Percentiles rank a stretch among this genome's conserved stretches.
Conservation (phyloP, 306 rosid species). For the Abrus precatorius region DNA sequence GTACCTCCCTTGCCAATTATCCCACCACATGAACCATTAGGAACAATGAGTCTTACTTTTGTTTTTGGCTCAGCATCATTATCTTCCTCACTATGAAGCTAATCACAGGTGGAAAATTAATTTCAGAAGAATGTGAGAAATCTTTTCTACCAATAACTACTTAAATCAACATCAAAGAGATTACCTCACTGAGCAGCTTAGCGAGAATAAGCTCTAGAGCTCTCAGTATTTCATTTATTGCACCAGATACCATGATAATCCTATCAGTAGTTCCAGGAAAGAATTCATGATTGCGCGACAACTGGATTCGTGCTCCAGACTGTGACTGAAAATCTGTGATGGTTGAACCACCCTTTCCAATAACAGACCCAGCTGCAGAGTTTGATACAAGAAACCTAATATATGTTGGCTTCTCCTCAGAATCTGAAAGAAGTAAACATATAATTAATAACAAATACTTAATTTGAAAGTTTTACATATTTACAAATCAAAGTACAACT, state of each 20-base stretch:
- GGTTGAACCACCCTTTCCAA: slow-evolving; percentile 99
- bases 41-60: slow-evolving; percentile 92
- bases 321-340: slow-evolving; percentile 98
- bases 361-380: slow-evolving; percentile 99
- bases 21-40: slow-evolving; percentile 98
- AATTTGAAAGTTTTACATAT: slow-evolving; percentile 29
- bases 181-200: slow-evolving; percentile 96
- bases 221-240: slow-evolving; percentile 75
- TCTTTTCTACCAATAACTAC: slow-evolving; percentile 34
- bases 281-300: slow-evolving; percentile 96
- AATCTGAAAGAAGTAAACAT: slow-evolving; percentile 66
- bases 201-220: slow-evolving; percentile 93
- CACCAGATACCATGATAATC: slow-evolving; percentile 96
- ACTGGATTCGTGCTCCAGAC: slow-evolving; percentile 98
- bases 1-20: slow-evolving; percentile 99
- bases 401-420: slow-evolving; percentile 84
- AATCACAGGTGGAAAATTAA: slow-evolving; percentile 40
- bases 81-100: slow-evolving; percentile 90
- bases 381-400: slow-evolving; percentile 96
- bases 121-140: slow-evolving; percentile 40
- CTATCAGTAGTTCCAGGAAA: slow-evolving; percentile 99
- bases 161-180: slow-evolving; percentile 37
- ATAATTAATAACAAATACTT: slow-evolving; percentile 32
- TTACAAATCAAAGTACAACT: slow-evolving; percentile 18
- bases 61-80: slow-evolving; percentile 86